A percentile compares a stretch with the other conserved stretches of the same genome.
phyloP scores from a whole-genome alignment of 2,329 filamentous ascomycete species.

The Fusarium austroafricanum region DNA sequence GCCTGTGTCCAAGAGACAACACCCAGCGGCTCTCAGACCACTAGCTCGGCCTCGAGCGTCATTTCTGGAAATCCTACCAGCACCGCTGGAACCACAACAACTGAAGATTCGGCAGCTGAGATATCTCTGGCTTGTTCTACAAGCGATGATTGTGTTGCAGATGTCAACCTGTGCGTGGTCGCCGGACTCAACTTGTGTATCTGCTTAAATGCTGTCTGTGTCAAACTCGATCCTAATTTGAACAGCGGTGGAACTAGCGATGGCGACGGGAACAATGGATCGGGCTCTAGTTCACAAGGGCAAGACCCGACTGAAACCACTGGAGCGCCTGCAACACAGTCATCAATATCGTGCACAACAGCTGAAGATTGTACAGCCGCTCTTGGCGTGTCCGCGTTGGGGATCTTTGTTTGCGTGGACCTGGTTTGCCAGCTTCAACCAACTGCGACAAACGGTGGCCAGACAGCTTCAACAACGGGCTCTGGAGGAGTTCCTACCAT shows the following conservation, averaged over 20 bases:
- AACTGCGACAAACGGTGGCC: neutral
- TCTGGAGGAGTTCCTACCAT: neutral
- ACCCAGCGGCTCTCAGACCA: neutral
- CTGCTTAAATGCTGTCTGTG: constrained; percentile 1
- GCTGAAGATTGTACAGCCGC: constrained; percentile 9
- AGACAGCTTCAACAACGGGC: constrained; percentile 1
- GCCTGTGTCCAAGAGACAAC: constrained; percentile 9
- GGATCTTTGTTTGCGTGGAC: constrained; percentile 16
- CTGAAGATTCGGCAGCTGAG: neutral
- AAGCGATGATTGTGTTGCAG: constrained; percentile 3
- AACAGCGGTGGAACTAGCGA: neutral
- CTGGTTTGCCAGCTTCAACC: neutral
- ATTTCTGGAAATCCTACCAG: neutral
- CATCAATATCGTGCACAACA: neutral
- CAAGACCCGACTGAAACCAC: neutral
- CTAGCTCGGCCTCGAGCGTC: neutral
- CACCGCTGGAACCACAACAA: neutral
- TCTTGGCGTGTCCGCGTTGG: constrained; percentile 8
- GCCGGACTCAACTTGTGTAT: constrained; percentile 2
- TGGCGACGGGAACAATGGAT: neutral
- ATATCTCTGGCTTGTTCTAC: neutral
- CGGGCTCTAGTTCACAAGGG: too few relatives aligned
- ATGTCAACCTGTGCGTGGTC: neutral
- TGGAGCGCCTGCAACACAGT: neutral
- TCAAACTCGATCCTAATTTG: neutral